Conservation (phyloP, 2,329 filamentous ascomycete genomes). For the Drechslerella stenobrocha region DNA sequence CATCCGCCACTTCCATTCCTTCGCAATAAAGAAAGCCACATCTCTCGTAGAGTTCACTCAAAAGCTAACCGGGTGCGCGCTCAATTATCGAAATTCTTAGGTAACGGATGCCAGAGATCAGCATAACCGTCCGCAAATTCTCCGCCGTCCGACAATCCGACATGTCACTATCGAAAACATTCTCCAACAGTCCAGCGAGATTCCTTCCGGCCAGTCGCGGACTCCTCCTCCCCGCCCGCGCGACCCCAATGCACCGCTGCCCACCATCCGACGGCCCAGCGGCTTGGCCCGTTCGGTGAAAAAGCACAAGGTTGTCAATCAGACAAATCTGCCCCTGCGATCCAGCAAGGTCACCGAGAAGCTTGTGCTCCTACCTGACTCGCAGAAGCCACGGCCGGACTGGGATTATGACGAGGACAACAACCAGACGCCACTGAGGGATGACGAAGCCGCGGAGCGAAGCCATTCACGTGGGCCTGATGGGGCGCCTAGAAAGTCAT, state of each 20-base stretch:
- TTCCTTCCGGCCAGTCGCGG: slow-evolving; percentile 89
- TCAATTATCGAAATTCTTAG: slow-evolving; percentile 54
- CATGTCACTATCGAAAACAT: slow-evolving; percentile 93
- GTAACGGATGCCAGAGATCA: slow-evolving; percentile 65
- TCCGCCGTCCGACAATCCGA: slow-evolving; percentile 61
- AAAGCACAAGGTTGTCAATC: slow-evolving; percentile 59
- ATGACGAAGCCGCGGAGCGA: slow-evolving; percentile 65
- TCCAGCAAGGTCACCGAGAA: slow-evolving; percentile 96
- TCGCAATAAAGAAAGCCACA: slow-evolving; percentile 34
- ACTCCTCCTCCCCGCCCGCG: slow-evolving; percentile 64
- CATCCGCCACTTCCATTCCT: slow-evolving; percentile 22
- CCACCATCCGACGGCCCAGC: slow-evolving; percentile 56
- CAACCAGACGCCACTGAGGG: slow-evolving; percentile 59
- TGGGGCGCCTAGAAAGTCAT: slow-evolving; percentile 71
- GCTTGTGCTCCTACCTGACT: slow-evolving; percentile 88
- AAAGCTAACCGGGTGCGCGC: background rate
- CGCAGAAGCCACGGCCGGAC: slow-evolving; percentile 58
- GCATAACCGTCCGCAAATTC: slow-evolving; percentile 53
- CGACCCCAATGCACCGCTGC: slow-evolving; percentile 60
- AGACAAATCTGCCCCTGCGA: slow-evolving; percentile 70
- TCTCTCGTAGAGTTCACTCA: slow-evolving; percentile 8
- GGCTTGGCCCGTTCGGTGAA: slow-evolving; percentile 56
- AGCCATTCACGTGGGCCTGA: slow-evolving; percentile 59
- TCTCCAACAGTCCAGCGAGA: slow-evolving; percentile 88
- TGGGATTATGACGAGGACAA: slow-evolving; percentile 65